Evolutionary conservation across 345 rosid species (phyloP), one percentile per base, ranked within the genome.

Genomic region (Gossypium australe): DNA sequence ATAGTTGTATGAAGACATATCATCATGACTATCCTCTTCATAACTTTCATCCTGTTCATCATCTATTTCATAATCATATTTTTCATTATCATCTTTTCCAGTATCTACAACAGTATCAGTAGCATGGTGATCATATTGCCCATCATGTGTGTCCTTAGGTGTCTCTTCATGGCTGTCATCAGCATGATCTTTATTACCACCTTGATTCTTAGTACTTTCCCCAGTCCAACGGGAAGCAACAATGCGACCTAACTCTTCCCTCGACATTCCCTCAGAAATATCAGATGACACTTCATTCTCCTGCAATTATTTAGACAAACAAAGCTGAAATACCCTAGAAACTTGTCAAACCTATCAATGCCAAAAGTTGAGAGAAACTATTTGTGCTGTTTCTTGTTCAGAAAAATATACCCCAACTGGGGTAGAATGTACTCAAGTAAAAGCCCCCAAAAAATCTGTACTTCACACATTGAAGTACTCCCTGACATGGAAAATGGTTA

Each of bases 221-320:
- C 99, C 94, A 4, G 99, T 93, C 99, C 99, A 96, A 53, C 98
- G 95, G 78, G 98, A 96, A 41, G 95, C 98, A 80, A 96, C 89
- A 77, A 92, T 92, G 74, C 86, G 93, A 77, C 99, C 98, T 79
- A 92, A 75, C 84, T 96, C 95, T 80, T 90, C 99, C 82, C 83
- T 90, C 62, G 99, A 96, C 82, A 93, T 84, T 64, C 83, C 96
- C 78, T 91, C 86, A 55, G 84, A 75, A 65, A 71, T 86, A 76
- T 85, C 89, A 48, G 88, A 71, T 59, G 7, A 70, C 56, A 7
- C 80, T 65, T 72, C 85, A 80, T 64, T 80, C 69, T 70, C 91
- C 94, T 89, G 79, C 66, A 63, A 65, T 48, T 17, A 38, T 27
- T 18, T 41, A 79, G 71, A 75, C 13, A 65, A 56, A 55, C 4